Evolutionary conservation across 768 basidiomycete species (phyloP).

Genomic region (Kwoniella shandongensis): DNA sequence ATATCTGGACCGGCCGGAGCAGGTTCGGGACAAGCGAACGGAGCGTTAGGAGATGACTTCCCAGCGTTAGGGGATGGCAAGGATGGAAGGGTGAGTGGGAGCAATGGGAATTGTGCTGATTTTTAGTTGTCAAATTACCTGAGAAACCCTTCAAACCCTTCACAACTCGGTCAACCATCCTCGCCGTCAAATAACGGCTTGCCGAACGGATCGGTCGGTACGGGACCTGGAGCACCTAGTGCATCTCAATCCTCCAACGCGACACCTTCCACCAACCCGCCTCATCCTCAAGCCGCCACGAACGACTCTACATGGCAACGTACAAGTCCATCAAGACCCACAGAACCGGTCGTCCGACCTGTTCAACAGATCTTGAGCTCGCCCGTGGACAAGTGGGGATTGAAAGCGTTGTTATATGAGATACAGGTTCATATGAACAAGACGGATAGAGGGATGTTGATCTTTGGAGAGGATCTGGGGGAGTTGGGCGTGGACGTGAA

Average conservation of each 20-base stretch:
- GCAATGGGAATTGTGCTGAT: not conserved
- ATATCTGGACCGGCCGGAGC: constrained; percentile 27
- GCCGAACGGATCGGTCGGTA: too few species aligned
- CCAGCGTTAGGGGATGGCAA: constrained; percentile 43
- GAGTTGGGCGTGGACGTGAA: constrained; percentile 90
- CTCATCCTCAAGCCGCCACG: constrained; percentile 11
- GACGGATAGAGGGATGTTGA: constrained; percentile 77
- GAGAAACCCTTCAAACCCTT: constrained; percentile 20
- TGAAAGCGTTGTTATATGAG: constrained; percentile 71
- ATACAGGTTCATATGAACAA: constrained; percentile 68
- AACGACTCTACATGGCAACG: constrained; percentile 31
- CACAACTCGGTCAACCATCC: constrained; percentile 23
- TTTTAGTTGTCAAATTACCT: constrained; percentile 38
- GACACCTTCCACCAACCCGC: constrained; percentile 36
- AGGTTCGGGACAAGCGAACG: constrained; percentile 26
- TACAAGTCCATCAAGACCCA: constrained; percentile 19
- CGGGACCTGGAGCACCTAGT: not conserved
- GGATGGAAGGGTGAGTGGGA: constrained; percentile 32
- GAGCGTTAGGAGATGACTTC: constrained; percentile 40
- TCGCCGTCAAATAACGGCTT: constrained; percentile 15
- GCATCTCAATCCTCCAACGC: constrained; percentile 39
- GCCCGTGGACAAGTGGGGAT: constrained; percentile 93
- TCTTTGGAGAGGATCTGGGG: constrained; percentile 85
- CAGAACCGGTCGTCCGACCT: constrained; percentile 56
- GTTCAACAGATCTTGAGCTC: constrained; percentile 89